phyloP scores from a whole-genome alignment of 2,329 filamentous ascomycete genomes.

The Periconia digitata region DNA sequence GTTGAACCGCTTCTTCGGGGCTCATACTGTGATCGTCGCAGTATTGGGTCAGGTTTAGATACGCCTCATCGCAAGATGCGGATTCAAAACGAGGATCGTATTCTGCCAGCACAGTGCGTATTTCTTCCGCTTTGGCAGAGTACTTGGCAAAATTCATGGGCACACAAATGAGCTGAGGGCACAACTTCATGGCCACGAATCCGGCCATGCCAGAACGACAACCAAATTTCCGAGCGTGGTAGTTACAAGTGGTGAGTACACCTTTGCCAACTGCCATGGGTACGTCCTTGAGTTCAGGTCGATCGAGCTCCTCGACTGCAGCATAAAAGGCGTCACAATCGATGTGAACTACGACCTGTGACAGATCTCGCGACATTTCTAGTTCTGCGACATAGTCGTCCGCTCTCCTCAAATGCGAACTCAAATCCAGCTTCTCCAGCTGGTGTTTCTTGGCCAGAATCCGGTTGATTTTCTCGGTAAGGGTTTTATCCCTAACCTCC shows the following conservation, averaged over 20 bases:
- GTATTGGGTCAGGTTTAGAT: constrained; percentile 83
- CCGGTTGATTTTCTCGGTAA: constrained; percentile 82
- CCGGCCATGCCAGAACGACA: constrained; percentile 94
- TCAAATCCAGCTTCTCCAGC: constrained; percentile 75
- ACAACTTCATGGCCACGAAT: constrained; percentile 93
- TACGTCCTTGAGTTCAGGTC: constrained; percentile 79
- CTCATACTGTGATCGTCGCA: constrained; percentile 68
- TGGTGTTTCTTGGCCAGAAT: constrained; percentile 75
- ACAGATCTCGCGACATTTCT: constrained; percentile 76
- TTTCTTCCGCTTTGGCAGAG: constrained; percentile 82
- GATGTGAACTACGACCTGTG: constrained; percentile 83
- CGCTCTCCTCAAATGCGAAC: constrained; percentile 70
- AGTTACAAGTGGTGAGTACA: constrained; percentile 76
- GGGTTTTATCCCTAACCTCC: constrained; percentile 74
- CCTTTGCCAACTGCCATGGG: constrained; percentile 88
- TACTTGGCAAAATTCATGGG: constrained; percentile 92
- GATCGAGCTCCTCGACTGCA: constrained; percentile 75
- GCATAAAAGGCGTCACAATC: constrained; percentile 99
- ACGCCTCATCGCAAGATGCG: constrained; percentile 94
- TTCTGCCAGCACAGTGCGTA: constrained; percentile 76
- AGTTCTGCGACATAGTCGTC: constrained; percentile 81
- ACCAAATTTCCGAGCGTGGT: constrained; percentile 84
- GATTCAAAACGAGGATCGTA: constrained; percentile 93
- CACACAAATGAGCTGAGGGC: constrained; percentile 79
- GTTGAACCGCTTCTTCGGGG: constrained; percentile 72